These are phyloP conservation scores for Ustilago tritici DNA, from an alignment of 1,284 basidiomycete genomes.

Conservation along the genomic window DNA sequence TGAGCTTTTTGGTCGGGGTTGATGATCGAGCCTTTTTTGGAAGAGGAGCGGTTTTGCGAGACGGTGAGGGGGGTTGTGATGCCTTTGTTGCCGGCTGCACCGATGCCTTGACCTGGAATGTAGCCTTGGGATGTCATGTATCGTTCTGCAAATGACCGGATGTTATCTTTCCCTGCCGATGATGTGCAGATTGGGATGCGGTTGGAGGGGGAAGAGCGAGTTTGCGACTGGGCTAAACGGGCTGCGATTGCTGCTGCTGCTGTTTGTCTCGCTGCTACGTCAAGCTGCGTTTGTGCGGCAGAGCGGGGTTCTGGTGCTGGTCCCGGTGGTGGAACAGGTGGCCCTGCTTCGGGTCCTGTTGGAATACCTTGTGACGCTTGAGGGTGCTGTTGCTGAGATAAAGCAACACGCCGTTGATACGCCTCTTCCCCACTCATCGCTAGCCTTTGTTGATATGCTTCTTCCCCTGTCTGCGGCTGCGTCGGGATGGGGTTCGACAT, in stretches of 20 bases:
- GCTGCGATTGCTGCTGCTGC: constrained; percentile 62
- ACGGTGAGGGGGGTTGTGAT: constrained; percentile 48
- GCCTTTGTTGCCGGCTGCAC: constrained; percentile 60
- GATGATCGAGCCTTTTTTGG: constrained; percentile 9
- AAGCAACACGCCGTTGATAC: constrained; percentile 34
- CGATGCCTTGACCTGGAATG: constrained; percentile 59
- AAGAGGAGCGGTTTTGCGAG: not conserved
- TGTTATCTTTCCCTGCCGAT: not conserved
- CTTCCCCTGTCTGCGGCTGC: constrained; percentile 10
- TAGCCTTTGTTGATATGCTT: constrained; percentile 27
- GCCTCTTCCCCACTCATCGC: constrained; percentile 45
- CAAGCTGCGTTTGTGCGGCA: not conserved
- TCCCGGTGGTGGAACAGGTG: constrained; percentile 29
- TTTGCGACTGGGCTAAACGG: constrained; percentile 24
- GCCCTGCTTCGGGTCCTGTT: constrained; percentile 22
- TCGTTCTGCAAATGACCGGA: constrained; percentile 49
- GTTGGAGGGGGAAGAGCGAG: not conserved
- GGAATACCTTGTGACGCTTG: constrained; percentile 9
- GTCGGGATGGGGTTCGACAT: constrained; percentile 4
- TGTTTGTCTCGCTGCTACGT: constrained; percentile 30
- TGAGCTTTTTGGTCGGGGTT: not conserved
- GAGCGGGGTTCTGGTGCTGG: constrained; percentile 12
- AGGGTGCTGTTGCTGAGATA: constrained; percentile 21
- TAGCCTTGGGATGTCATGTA: constrained; percentile 61
- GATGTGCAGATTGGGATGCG: not conserved